Evolutionary conservation across 495 filamentous ascomycete species (phyloP), one percentile per base, ranked within the genome.

Genomic region (Acidiella bohemica): DNA sequence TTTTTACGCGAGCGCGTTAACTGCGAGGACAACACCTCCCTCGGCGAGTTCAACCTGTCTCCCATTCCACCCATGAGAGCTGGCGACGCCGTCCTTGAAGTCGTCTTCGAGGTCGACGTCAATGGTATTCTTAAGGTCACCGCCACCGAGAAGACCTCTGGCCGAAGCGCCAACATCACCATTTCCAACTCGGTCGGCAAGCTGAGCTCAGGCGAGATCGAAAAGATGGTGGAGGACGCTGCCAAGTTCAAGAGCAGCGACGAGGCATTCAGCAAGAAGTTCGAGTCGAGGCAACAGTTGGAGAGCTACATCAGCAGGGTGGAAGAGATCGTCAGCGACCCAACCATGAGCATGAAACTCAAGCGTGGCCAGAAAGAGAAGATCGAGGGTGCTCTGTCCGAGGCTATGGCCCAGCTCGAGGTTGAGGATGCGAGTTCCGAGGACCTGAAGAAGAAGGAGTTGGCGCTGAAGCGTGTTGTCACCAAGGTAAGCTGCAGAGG

Each of bases 51-150:
- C 68, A 96, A 90, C 45, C 73, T 99, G 43, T 84, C 90, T 53
- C 90, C 92, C 44, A 93, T 96, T 49, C 90, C 90, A 38, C 86
- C 75, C 10, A 94, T 94, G 87, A 85, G 14, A 8, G 90, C 90
- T 67, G 90, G 90, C 56, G 92, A 99, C 60, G 84, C 90, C 51
- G 88, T 93, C 53, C 78, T 99, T 19, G 90, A 99, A 65, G 83
- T 88, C 54, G 87, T 96, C 59, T 96, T 99, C 66, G 90, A 99
- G 69, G 90, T 99, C 59, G 90, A 99, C 52, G 90, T 95, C 73
- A 99, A 99, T 69, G 90, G 90, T 78, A 96, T 99, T 63, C 80
- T 99, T 57, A 99, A 99, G 77, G 90, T 99, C 53, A 99, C 92
- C 50, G 90, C 90, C 49, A 94, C 86, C 27, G 90, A 99, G 73